phyloP scores from a whole-genome alignment of 345 rosid species.

The Trapa incisa region DNA sequence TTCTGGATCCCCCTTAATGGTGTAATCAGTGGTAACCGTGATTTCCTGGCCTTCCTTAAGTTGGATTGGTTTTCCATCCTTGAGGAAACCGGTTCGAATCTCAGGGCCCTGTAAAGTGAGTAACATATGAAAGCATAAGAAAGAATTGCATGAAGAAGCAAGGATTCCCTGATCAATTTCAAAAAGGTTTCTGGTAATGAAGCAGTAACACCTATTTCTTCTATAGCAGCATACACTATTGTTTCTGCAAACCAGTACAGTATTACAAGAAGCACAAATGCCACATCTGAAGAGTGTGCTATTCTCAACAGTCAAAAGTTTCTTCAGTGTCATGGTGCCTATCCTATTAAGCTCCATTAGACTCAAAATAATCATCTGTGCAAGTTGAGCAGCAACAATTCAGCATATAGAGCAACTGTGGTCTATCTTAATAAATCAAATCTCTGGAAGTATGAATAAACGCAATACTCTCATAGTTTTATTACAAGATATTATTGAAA shows the following conservation, averaged over 20 bases:
- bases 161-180: neutral
- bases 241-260: neutral
- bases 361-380: too few relatives aligned
- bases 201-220: too few relatives aligned
- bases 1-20: slow-evolving; percentile 10
- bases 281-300: neutral
- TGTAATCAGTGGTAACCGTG: slow-evolving; percentile 12
- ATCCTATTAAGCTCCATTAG: neutral
- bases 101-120: slow-evolving; percentile 12
- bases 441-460: neutral
- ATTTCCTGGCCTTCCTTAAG: slow-evolving; percentile 18
- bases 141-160: neutral
- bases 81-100: slow-evolving; percentile 18
- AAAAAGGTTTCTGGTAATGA: too few relatives aligned
- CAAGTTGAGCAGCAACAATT: neutral
- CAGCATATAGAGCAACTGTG: neutral
- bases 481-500: too few relatives aligned
- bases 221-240: neutral
- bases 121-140: neutral
- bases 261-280: neutral
- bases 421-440: neutral
- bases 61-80: slow-evolving; percentile 16
- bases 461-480: too few relatives aligned
- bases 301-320: neutral
- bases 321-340: neutral